Evolutionary conservation across 2,329 filamentous ascomycete genomes (phyloP).

Genomic region (Nothopassalora personata): DNA sequence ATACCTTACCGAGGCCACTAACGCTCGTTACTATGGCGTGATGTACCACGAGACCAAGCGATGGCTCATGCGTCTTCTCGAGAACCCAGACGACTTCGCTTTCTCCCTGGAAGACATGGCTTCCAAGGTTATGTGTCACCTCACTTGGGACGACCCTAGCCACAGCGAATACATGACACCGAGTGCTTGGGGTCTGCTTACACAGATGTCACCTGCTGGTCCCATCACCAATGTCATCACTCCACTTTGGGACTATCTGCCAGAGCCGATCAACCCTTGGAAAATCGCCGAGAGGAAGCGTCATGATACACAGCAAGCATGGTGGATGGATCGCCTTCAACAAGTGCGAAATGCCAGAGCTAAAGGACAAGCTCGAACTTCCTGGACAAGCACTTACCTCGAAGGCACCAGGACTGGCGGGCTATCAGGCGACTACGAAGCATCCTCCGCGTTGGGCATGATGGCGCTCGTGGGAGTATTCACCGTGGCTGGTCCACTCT

Average conservation of each 20-base stretch:
- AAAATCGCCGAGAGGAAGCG: conserved; percentile 49
- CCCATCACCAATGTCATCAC: conserved; percentile 55
- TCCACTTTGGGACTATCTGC: conserved; percentile 49
- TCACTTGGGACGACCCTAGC: conserved; percentile 51
- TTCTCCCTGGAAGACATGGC: conserved; percentile 53
- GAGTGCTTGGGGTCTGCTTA: conserved; percentile 53
- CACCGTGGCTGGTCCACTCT: conserved; percentile 30
- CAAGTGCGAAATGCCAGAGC: conserved; percentile 37
- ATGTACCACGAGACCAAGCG: conserved; percentile 53
- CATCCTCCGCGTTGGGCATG: conserved; percentile 33
- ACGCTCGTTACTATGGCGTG: conserved; percentile 41
- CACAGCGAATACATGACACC: conserved; percentile 47
- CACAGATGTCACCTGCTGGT: conserved; percentile 54
- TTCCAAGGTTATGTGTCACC: conserved; percentile 52
- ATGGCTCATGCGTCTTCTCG: conserved; percentile 47
- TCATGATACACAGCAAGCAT: conserved; percentile 49
- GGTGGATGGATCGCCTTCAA: conserved; percentile 48
- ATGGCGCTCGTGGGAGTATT: conserved; percentile 34
- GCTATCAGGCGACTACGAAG: conserved; percentile 34
- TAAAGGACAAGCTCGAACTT: conserved; percentile 37
- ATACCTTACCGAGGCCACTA: conserved; percentile 45
- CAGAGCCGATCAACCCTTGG: conserved; percentile 49
- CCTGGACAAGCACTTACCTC: conserved; percentile 40
- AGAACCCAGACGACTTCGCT: conserved; percentile 48
- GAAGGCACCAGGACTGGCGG: conserved; percentile 35